These are phyloP conservation scores for Purpureocillium takamizusanense DNA, from an alignment of 2,329 filamentous ascomycete genomes.

Conservation along the genomic window DNA sequence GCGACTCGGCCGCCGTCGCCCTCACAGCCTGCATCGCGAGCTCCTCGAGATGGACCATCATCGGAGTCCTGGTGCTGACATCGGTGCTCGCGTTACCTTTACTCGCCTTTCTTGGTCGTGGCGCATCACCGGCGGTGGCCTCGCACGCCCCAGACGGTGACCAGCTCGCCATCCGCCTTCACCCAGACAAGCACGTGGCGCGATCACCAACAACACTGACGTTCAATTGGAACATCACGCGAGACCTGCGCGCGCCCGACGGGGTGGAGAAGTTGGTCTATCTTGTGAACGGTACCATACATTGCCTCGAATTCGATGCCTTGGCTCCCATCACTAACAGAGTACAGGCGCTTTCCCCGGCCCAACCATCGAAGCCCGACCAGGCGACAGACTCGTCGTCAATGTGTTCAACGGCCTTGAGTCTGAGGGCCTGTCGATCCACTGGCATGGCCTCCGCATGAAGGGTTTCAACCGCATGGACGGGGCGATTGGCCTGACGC, in stretches of 20 bases:
- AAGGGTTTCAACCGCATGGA: constrained; percentile 64
- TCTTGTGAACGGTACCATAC: constrained; percentile 12
- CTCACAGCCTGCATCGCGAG: background rate
- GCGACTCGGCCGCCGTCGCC: background rate
- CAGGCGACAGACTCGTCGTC: constrained; percentile 62
- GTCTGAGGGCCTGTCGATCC: constrained; percentile 54
- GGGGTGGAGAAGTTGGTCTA: constrained; percentile 15
- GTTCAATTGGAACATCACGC: constrained; percentile 12
- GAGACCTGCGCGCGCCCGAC: constrained; percentile 9
- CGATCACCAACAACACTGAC: constrained; percentile 7
- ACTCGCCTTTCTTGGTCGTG: constrained; percentile 2
- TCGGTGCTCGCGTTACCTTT: constrained; percentile 2
- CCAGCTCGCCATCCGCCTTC: constrained; percentile 10
- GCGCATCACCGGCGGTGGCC: background rate
- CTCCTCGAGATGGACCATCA: constrained; percentile 1
- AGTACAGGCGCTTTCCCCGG: constrained; percentile 51
- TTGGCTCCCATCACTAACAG: background rate
- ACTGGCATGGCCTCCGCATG: constrained; percentile 69
- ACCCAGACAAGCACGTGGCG: constrained; percentile 7
- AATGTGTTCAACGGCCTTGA: constrained; percentile 55
- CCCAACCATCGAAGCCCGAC: constrained; percentile 59
- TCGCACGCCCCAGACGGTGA: background rate
- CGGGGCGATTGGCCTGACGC: constrained; percentile 40
- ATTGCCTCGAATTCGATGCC: too few relatives aligned
- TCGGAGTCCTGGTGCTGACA: background rate